A percentile compares a stretch with the other conserved stretches of the same genome.
Conservation (phyloP, 1,139 yeast species). For the Sugiyamaella neomexicana region DNA sequence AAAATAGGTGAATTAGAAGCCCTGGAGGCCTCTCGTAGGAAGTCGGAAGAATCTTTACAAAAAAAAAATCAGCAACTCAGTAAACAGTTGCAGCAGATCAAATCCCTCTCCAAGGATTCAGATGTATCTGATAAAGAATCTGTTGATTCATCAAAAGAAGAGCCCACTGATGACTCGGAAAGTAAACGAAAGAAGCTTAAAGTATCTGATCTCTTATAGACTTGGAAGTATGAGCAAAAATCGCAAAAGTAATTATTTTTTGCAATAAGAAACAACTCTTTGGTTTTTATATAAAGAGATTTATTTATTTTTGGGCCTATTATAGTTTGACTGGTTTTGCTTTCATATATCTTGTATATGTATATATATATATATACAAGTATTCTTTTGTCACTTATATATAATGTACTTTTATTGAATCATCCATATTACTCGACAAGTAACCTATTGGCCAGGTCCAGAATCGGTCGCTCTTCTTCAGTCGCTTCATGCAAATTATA, state of each 20-base stretch:
- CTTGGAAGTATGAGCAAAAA: neutral
- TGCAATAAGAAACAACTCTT: no score
- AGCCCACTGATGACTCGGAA: constrained; percentile 3
- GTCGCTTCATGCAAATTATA: constrained; percentile 16
- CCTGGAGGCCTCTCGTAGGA: constrained; percentile 26
- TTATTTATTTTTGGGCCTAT: constrained; percentile 9
- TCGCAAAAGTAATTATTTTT: no score
- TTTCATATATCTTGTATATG: neutral
- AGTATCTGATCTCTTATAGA: constrained; percentile 17
- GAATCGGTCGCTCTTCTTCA: constrained; percentile 12
- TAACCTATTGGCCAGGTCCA: constrained; percentile 2
- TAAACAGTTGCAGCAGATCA: constrained; percentile 15
- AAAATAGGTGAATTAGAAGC: constrained; percentile 77
- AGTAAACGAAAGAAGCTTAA: constrained; percentile 18
- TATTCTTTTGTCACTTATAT: neutral
- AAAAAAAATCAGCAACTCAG: constrained; percentile 19
- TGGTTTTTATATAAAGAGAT: neutral
- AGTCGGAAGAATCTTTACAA: constrained; percentile 25
- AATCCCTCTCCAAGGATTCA: constrained; percentile 2
- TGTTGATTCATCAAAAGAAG: neutral
- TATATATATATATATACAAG: constrained; percentile 1
- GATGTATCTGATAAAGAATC: constrained; percentile 1
- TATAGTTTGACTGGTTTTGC: neutral
- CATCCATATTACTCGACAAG: neutral
- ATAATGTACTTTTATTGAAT: constrained; percentile 13